phyloP scores from a whole-genome alignment of 179 eudicot species.

The Corrigiola litoralis region DNA sequence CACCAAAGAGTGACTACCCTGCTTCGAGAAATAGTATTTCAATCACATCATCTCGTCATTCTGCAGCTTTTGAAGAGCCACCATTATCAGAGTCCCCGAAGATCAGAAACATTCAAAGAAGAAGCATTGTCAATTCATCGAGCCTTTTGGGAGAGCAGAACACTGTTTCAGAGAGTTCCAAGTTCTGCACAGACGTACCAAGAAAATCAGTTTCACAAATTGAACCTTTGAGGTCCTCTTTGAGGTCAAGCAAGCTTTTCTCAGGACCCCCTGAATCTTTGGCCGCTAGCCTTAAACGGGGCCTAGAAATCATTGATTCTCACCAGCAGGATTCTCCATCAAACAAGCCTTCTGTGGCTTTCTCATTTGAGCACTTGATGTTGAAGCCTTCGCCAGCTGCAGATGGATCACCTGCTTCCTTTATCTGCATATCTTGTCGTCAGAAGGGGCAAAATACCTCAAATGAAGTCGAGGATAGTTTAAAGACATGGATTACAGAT shows the following conservation, averaged over 20 bases:
- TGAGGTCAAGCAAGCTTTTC: conserved; percentile 64
- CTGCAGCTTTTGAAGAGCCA: conserved; percentile 62
- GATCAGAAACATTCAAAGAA: conserved; percentile 49
- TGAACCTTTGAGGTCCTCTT: conserved; percentile 58
- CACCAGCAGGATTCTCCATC: conserved; percentile 62
- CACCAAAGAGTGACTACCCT: conserved; percentile 18
- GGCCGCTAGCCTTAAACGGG: conserved; percentile 90
- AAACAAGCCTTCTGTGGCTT: conserved; percentile 51
- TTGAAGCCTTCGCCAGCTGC: conserved; percentile 58
- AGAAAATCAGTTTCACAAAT: conserved; percentile 33
- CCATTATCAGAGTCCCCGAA: conserved; percentile 79
- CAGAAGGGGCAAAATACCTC: conserved; percentile 26
- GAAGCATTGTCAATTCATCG: conserved; percentile 44
- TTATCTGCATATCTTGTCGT: conserved; percentile 58
- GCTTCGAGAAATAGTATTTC: conserved; percentile 31
- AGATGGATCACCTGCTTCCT: conserved; percentile 45
- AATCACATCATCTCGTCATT: conserved; percentile 33
- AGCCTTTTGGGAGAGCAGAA: conserved; percentile 36
- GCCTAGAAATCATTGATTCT: conserved; percentile 69
- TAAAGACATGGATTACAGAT: conserved; percentile 34
- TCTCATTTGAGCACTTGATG: conserved; percentile 87
- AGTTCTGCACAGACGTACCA: conserved; percentile 31
- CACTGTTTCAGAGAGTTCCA: conserved; percentile 35
- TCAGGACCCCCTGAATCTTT: conserved; percentile 75
- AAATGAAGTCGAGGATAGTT: conserved; percentile 43